Base-by-base conservation (phyloP, 768 basidiomycete genomes). In the Termitomyces sp. region DNA sequence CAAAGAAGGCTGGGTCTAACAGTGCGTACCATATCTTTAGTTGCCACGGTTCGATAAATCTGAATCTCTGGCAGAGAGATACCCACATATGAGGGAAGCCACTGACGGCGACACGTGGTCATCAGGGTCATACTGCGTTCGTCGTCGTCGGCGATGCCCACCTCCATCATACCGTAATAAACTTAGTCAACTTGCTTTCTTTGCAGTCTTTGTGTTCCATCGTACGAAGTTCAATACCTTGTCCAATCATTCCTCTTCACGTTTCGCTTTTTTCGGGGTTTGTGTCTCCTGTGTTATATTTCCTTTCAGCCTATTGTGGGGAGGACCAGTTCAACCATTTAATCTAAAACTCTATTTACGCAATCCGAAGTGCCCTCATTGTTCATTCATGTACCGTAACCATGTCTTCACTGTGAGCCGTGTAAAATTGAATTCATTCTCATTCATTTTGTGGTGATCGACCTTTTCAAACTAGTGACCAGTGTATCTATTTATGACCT, bases 1-100 rank as follows among this genome's bases (percentile, higher is more conserved):
- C 56, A 85, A 87, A 67, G 85, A 89, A 40, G 80, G 81, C 43
- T 92, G 89, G 89, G 83, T 90, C 55, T 88, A 79, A 76, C 63
- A 57, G 80, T 82, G 72, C 69, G 82, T 75, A 54, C 52, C 52
- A 67, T 68, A 67, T 64, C 60, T 62, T 61, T 52, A 56, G 57
- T 63, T 71, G 63, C 68, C 76, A 75, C 85, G 76, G 85, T 82
- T 73, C 72, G 72, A 78, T 81, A 68, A 70, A 66, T 71, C 75
- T 78, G 63, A 76, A 66, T 64, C 61, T 65, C 60, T 60, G 70
- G 62, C 64, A 68, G 61, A 65, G 57, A 64, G 65, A 55, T 62
- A 57, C 51, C 22, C 40, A 51, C 36, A 60, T 55, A 38, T 52
- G 40, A 43, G 52, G 55, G 63, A 68, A 56, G 60, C 63, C 69